Base-by-base conservation (phyloP, 768 basidiomycete genomes). In the Kwoniella bestiolae region DNA sequence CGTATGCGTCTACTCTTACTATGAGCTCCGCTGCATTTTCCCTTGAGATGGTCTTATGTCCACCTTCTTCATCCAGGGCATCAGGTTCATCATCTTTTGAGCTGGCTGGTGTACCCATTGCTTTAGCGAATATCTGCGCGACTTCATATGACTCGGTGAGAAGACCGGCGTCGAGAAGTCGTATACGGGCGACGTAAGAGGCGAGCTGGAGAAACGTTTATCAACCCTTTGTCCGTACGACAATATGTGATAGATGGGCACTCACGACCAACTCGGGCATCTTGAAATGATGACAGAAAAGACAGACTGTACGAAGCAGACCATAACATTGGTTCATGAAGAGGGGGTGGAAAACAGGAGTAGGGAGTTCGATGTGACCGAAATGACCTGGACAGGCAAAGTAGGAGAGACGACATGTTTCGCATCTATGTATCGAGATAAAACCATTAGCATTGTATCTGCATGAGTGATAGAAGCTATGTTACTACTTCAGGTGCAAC, bases 351-450 rank as follows among this genome's bases (percentile, higher is more conserved):
- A 91, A 98, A 2, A 98, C 92, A 14, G 96, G 94, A 18, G 90
- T 87, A 21, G 95, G 94, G 5, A 99, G 86, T 67, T 97, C 93
- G 66, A 99, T 95, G 81, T 98, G 96, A 23, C 96, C 96, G 82
- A 90, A 99, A 82, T 99, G 96, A 18, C 96, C 96, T 1, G 96
- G 94, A 81, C 96, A 99, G 65, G 90, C 89, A 83, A 90, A 98
- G 77, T 93, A 95, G 51, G 88, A 91, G 74, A 96, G 86, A 63
- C 86, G 89, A 79, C 96, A 99, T 82, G 96, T 96, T 68, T 90
- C 84, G 80, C 96, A 99, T 65, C 95, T 99, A 32, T 3, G 16
- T 2, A 49, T 1, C n/a, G n/a, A n/a, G n/a, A n/a, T n/a, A n/a
- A n/a, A n/a, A n/a, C n/a, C n/a, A n/a, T n/a, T n/a, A n/a, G n/a